A percentile compares a stretch with the other conserved stretches of the same genome.
Conservation (phyloP, 2,329 filamentous ascomycete genomes). For the Ophiostoma himal-ulmi region DNA sequence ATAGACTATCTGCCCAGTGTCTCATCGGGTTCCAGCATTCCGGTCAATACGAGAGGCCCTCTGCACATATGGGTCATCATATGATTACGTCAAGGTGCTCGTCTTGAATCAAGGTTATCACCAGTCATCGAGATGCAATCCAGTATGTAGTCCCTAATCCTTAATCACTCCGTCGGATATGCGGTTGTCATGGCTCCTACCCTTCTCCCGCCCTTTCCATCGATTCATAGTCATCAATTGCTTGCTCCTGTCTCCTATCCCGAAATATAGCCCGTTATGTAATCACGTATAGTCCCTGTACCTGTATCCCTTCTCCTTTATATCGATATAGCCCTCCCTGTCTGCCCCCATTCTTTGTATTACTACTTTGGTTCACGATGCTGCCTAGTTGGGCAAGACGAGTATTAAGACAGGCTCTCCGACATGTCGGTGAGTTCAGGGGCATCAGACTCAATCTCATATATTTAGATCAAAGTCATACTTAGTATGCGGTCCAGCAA, state of each 20-base stretch:
- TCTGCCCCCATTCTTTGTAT: neutral
- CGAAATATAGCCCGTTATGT: neutral
- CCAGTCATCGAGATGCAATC: neutral
- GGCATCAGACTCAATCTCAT: neutral
- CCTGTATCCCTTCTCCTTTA: neutral
- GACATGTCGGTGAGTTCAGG: conserved; percentile 10
- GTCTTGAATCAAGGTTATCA: neutral
- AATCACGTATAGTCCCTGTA: neutral
- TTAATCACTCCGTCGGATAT: neutral
- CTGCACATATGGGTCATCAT: neutral
- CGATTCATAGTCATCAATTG: neutral
- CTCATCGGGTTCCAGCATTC: conserved; percentile 7
- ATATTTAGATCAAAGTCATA: neutral
- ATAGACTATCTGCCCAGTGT: neutral
- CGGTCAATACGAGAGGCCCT: conserved; percentile 4
- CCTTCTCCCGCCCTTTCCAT: neutral
- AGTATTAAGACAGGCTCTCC: neutral
- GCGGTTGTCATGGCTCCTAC: neutral
- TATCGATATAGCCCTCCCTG: neutral
- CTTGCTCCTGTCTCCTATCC: neutral
- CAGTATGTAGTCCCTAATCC: too few species aligned
- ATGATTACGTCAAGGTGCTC: neutral
- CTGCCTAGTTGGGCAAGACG: neutral
- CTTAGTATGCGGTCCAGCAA: neutral
- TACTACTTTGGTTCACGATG: conserved; percentile 1